phyloP scores from a whole-genome alignment of 768 basidiomycete species.

The Panaeolus papilionaceus region DNA sequence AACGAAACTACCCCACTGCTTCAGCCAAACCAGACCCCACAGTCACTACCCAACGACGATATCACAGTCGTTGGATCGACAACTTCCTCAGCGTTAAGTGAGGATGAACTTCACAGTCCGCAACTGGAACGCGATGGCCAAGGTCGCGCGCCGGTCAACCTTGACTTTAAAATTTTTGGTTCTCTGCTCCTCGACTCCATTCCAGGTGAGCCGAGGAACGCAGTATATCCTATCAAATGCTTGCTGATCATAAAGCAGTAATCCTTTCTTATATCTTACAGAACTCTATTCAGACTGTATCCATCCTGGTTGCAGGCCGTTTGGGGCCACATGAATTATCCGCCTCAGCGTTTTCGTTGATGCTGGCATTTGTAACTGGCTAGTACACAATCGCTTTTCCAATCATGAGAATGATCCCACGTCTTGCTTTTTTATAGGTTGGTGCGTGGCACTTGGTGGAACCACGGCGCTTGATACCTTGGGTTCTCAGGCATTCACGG shows the following conservation, averaged over 20 bases:
- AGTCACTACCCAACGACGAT: constrained; percentile 2
- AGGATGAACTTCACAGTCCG: constrained; percentile 27
- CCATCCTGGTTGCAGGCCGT: constrained; percentile 67
- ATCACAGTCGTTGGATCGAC: constrained; percentile 19
- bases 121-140: constrained; percentile 36
- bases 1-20: constrained; percentile 4
- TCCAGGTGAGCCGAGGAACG: constrained; percentile 46
- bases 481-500: constrained; percentile 80
- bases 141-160: constrained; percentile 28
- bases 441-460: constrained; percentile 81
- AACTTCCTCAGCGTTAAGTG: constrained; percentile 26
- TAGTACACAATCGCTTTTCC: constrained; percentile 45
- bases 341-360: constrained; percentile 73
- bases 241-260: constrained; percentile 42
- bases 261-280: constrained; percentile 76
- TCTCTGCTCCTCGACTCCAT: constrained; percentile 62
- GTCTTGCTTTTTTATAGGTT: constrained; percentile 53
- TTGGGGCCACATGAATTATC: constrained; percentile 75
- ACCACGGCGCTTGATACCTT: constrained; percentile 80
- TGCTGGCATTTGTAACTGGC: constrained; percentile 84
- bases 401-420: constrained; percentile 56
- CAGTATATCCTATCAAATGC: neutral
- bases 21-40: neutral
- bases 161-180: constrained; percentile 45
- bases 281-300: constrained; percentile 74